Evolutionary conservation across 371 early-diverging fungal genomes (phyloP).

Genomic region (Parasitella parasitica): DNA sequence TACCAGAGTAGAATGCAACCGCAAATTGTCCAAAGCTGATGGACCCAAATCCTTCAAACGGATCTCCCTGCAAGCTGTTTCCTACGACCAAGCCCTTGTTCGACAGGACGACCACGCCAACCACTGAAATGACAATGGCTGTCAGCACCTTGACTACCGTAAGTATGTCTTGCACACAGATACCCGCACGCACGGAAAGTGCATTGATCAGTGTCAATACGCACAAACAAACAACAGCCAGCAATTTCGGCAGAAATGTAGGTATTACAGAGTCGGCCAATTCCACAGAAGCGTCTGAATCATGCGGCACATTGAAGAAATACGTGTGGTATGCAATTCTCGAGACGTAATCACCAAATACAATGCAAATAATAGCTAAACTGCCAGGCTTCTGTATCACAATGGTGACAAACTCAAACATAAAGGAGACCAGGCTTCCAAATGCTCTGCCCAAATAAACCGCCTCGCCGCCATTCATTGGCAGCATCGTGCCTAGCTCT

Average conservation of each 20-base stretch:
- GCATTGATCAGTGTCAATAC: constrained; percentile 72
- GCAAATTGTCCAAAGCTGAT: constrained; percentile 69
- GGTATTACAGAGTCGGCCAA: constrained; percentile 52
- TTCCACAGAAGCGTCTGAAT: constrained; percentile 45
- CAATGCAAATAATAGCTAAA: constrained; percentile 75
- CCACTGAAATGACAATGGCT: constrained; percentile 71
- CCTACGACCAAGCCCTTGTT: constrained; percentile 53
- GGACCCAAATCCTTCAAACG: constrained; percentile 61
- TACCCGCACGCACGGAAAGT: constrained; percentile 69
- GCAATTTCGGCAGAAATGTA: constrained; percentile 63
- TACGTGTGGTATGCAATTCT: constrained; percentile 63
- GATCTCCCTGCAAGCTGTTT: constrained; percentile 60
- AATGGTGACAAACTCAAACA: constrained; percentile 79
- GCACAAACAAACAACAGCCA: constrained; percentile 67
- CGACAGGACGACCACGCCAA: constrained; percentile 72
- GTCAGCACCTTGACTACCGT: constrained; percentile 81
- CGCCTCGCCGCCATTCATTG: constrained; percentile 86
- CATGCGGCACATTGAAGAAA: constrained; percentile 46
- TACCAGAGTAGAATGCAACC: constrained; percentile 75
- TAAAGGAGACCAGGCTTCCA: constrained; percentile 76
- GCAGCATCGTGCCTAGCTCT: constrained; percentile 88
- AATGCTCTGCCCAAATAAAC: constrained; percentile 80
- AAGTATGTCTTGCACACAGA: constrained; percentile 78
- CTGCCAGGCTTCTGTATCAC: constrained; percentile 70
- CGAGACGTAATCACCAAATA: constrained; percentile 77